Percentiles rank a stretch among this genome's conserved stretches.
These are phyloP conservation scores for Xylaria intraflava DNA, from an alignment of 495 filamentous ascomycete species.

Conservation along the genomic window DNA sequence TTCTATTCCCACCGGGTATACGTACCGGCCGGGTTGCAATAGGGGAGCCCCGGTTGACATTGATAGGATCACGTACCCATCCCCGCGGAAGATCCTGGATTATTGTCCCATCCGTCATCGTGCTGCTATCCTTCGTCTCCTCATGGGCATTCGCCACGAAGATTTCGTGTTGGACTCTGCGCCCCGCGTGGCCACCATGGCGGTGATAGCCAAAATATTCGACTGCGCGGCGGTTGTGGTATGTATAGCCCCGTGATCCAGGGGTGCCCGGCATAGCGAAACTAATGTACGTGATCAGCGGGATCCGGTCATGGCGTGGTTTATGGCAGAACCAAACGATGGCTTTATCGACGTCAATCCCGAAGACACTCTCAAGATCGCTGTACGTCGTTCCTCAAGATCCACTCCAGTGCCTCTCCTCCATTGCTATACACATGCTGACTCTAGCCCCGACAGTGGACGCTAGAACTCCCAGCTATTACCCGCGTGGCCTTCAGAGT, in stretches of 20 bases:
- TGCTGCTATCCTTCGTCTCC: conserved; percentile 52
- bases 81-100: conserved; percentile 37
- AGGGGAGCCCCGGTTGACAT: neutral
- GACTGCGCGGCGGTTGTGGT: conserved; percentile 41
- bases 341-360: conserved; percentile 42
- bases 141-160: conserved; percentile 46
- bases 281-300: conserved; percentile 17
- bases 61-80: conserved; percentile 6
- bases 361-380: conserved; percentile 39
- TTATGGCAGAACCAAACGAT: conserved; percentile 33
- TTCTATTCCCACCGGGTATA: neutral
- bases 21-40: neutral
- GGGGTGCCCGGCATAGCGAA: neutral
- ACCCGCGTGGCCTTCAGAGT: conserved; percentile 35
- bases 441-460: conserved; percentile 10
- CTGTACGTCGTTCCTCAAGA: conserved; percentile 1
- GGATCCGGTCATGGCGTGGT: conserved; percentile 30
- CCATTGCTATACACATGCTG: neutral
- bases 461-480: conserved; percentile 28
- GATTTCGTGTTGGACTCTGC: conserved; percentile 55
- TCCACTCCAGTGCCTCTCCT: too few species aligned
- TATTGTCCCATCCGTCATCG: conserved; percentile 57
- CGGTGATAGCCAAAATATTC: conserved; percentile 51
- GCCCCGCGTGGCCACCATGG: conserved; percentile 57
- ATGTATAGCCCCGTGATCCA: conserved; percentile 9